Base-by-base conservation (phyloP, 1,139 yeast genomes). In the Spencermartinsiella ligniputridi region DNA sequence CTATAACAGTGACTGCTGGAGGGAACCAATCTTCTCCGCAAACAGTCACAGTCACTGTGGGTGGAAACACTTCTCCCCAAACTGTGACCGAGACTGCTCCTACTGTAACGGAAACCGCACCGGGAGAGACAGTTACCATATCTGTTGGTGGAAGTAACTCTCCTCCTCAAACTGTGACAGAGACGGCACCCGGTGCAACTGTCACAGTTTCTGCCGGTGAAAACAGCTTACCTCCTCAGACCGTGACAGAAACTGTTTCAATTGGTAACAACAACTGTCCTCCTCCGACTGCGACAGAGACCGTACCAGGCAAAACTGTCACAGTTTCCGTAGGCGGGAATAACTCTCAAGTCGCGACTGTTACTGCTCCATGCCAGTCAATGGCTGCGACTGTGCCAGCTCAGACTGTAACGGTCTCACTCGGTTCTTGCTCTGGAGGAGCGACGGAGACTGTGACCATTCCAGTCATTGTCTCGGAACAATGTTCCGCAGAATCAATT, bases 391-490 rank as follows among this genome's bases (percentile, higher is more conserved):
- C 9, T 22, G 6, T 11, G 13, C 39, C 41, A 1, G 27, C 41
- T 11, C 20, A 32, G 5, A 44, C n/a, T n/a, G n/a, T n/a, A n/a
- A n/a, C 48, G 8, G 49, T 49, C 21, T 45, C 56, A 3, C 50
- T 50, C 3, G 48, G 52, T 15, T 43, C 48, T 13, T 47, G 46
- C 9, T 44, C 41, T 19, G 17, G 25, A 12, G 25, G 37, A 18
- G 17, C n/a, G 29, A 22, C 37, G 3, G 25, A 13, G 11, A 22
- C 25, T 8, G 25, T 15, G 3, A 45, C 53, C 15, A 42, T 50
- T 24, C 48, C 53, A n/a, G 43, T 43, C 8, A 49, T 50, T 15
- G 32, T 24, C 17, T 45, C 50, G 17, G 45, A 45, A 39, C 32
- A 27, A 9, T 35, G 36, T 16, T 13, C 33, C 13, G 6, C 40